Evolutionary conservation across 1,284 basidiomycete species (phyloP).

Genomic region (Rhodotorula sp.): DNA sequence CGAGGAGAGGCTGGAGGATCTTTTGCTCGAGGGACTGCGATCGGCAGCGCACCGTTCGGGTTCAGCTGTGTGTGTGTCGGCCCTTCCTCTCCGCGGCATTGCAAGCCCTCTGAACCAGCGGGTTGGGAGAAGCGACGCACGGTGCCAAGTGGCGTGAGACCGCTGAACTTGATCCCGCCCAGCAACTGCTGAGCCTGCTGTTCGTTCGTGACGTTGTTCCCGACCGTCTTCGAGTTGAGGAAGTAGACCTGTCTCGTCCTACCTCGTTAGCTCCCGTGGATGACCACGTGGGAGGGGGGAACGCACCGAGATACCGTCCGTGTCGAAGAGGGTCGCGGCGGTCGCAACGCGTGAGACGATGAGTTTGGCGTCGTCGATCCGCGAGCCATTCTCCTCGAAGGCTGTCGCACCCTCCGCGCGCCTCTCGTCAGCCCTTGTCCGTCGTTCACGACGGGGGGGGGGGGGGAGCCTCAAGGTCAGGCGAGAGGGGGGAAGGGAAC

Average conservation of each 20-base stretch:
- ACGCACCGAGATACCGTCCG: slow-evolving; percentile 35
- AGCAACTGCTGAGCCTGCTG: slow-evolving; percentile 50
- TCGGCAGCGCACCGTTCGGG: too few species aligned
- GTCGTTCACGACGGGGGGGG: neutral
- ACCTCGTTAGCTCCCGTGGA: slow-evolving; percentile 47
- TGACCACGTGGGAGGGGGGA: neutral
- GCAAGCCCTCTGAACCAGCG: too few species aligned
- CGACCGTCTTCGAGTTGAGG: slow-evolving; percentile 52
- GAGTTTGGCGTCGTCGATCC: slow-evolving; percentile 47
- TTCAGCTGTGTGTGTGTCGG: neutral
- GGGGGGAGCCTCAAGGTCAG: too few species aligned
- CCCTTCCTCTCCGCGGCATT: too few species aligned
- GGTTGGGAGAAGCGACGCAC: slow-evolving; percentile 12
- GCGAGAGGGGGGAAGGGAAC: neutral
- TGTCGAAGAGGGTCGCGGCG: slow-evolving; percentile 53
- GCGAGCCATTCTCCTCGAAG: slow-evolving; percentile 43
- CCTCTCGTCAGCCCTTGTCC: too few species aligned
- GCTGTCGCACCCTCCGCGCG: neutral
- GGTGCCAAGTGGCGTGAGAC: slow-evolving; percentile 48
- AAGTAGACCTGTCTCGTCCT: slow-evolving; percentile 39
- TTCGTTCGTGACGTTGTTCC: slow-evolving; percentile 52
- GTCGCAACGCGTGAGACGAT: slow-evolving; percentile 47
- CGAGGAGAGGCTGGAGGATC: slow-evolving; percentile 52
- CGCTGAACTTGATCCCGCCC: slow-evolving; percentile 51
- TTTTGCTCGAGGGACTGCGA: slow-evolving; percentile 47